Percentiles rank a stretch among this genome's conserved stretches.
Conservation (phyloP, 192 early-diverging fungal species). For the Chytriomyces hyalinus region DNA sequence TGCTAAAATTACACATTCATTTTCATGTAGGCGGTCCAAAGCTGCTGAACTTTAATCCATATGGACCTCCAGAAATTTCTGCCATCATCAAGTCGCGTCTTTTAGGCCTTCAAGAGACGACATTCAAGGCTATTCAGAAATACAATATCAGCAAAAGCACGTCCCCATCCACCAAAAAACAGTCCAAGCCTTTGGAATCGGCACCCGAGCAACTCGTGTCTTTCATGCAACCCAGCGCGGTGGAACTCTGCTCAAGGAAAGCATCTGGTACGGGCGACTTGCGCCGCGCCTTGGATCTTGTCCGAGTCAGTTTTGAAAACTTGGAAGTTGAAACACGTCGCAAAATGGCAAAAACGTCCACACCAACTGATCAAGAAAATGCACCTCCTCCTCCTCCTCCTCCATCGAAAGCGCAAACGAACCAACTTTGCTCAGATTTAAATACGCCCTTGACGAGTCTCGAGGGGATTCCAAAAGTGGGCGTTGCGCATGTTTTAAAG, state of each 20-base stretch:
- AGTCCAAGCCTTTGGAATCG: neutral
- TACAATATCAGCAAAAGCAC: neutral
- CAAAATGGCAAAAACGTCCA: neutral
- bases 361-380: neutral
- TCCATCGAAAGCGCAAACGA: too few relatives aligned
- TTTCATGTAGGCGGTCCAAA: conserved; percentile 62
- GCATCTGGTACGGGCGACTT: conserved; percentile 79
- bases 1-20: neutral
- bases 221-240: conserved; percentile 81
- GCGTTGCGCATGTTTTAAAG: conserved; percentile 77
- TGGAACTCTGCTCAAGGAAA: conserved; percentile 93
- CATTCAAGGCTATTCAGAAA: neutral
- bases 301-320: conserved; percentile 38
- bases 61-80: conserved; percentile 81
- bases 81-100: conserved; percentile 89
- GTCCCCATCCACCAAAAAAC: conserved; percentile 16
- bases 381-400: too few relatives aligned
- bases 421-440: neutral
- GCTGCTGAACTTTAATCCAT: conserved; percentile 87
- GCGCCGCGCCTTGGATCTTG: conserved; percentile 50
- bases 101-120: conserved; percentile 56
- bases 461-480: conserved; percentile 70
- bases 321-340: conserved; percentile 20
- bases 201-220: conserved; percentile 32
- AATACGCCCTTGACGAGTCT: conserved; percentile 6